Conservation (phyloP, 148 eudicot species). For the Spergularia marina region DNA sequence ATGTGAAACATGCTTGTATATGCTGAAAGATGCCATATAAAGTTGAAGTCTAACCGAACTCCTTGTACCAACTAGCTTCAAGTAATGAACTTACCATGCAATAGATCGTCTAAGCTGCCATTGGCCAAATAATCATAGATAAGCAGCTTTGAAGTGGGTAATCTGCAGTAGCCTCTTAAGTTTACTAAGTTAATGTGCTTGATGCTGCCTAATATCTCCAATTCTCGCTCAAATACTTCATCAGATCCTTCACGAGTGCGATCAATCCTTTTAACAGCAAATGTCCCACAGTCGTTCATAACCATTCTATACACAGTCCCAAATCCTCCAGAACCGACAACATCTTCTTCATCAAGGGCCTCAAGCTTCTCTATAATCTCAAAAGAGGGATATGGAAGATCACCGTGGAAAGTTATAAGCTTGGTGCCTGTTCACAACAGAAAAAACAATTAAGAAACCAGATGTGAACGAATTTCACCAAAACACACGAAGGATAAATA, state of each 20-base stretch:
- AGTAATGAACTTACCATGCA: conserved; percentile 57
- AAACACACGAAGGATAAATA: background rate
- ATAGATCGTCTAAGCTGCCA: conserved; percentile 81
- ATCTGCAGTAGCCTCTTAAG: conserved; percentile 88
- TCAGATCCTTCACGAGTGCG: conserved; percentile 74
- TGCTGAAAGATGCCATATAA: background rate
- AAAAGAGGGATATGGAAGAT: conserved; percentile 86
- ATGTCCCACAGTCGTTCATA: conserved; percentile 96
- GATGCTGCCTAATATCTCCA: conserved; percentile 87
- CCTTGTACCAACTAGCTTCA: background rate
- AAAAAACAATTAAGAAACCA: background rate
- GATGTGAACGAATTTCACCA: background rate
- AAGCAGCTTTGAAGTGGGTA: conserved; percentile 81
- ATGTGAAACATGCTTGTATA: background rate
- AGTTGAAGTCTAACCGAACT: background rate
- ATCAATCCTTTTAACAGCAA: conserved; percentile 88
- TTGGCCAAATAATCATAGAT: conserved; percentile 84
- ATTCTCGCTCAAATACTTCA: conserved; percentile 79
- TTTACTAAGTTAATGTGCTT: conserved; percentile 89
- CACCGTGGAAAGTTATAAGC: conserved; percentile 89
- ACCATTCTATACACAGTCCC: conserved; percentile 95
- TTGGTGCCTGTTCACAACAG: conserved; percentile 52
- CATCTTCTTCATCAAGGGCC: conserved; percentile 71
- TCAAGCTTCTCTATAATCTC: conserved; percentile 93
- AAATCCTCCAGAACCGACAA: conserved; percentile 94